Conservation (phyloP, 169 alveolate genomes). For the Eimeria necatrix region DNA sequence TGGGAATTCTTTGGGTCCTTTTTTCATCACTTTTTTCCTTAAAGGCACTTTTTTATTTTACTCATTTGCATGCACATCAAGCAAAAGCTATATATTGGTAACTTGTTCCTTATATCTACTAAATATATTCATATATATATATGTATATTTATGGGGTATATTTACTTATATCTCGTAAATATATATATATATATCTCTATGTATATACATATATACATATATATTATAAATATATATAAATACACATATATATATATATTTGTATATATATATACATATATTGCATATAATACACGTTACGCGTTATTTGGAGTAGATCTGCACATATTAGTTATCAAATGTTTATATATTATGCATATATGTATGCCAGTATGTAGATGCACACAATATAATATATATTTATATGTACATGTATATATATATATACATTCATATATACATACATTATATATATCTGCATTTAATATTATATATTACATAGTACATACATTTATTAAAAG, state of each 20-base stretch:
- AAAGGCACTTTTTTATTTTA: too few relatives aligned
- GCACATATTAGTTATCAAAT: too few relatives aligned
- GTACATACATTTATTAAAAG: not conserved
- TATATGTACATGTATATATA: conserved; percentile 9
- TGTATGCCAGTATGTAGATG: not conserved
- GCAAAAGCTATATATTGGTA: not conserved
- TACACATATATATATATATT: not conserved
- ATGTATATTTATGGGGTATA: not conserved
- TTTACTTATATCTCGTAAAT: not conserved
- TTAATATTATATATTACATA: not conserved
- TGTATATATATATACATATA: not conserved
- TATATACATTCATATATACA: not conserved
- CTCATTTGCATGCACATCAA: too few relatives aligned
- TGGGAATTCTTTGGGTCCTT: not conserved
- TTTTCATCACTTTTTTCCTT: not conserved
- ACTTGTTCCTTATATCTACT: not conserved
- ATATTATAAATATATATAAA: too few relatives aligned
- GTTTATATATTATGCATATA: too few relatives aligned
- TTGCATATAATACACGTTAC: too few relatives aligned
- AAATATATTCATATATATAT: too few relatives aligned
- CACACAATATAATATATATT: not conserved
- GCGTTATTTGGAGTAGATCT: too few relatives aligned
- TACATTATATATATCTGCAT: not conserved
- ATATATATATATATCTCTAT: not conserved
- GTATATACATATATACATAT: not conserved